Conservation (phyloP, 2,329 filamentous ascomycete species). For the Ophiocordyceps sinensis region DNA sequence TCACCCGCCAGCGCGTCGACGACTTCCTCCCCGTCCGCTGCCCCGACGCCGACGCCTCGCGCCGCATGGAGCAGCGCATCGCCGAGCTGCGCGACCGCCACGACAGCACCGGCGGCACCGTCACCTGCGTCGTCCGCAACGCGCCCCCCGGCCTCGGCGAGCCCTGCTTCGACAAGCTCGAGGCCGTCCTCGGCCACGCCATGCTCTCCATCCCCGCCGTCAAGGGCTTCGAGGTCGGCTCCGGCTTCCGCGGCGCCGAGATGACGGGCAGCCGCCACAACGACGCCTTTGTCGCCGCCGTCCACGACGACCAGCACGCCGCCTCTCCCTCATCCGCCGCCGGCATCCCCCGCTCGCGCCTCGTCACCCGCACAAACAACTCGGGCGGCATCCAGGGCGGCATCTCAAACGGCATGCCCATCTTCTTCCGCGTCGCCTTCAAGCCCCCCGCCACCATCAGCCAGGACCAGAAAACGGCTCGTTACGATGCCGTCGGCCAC, state of each 20-base stretch:
- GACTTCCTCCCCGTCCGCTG: constrained; percentile 75
- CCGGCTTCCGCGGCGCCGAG: constrained; percentile 76
- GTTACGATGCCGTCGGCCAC: constrained; percentile 55
- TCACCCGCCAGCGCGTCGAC: constrained; percentile 69
- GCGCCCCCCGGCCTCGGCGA: constrained; percentile 77
- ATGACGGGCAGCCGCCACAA: constrained; percentile 86
- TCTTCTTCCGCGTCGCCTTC: constrained; percentile 92
- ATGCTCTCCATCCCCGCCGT: constrained; percentile 93
- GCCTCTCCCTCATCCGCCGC: constrained; percentile 27
- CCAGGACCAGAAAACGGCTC: constrained; percentile 70
- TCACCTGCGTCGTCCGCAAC: constrained; percentile 86
- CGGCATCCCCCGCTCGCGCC: constrained; percentile 38
- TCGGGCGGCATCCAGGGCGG: constrained; percentile 90
- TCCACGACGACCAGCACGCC: constrained; percentile 24
- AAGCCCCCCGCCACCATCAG: constrained; percentile 92
- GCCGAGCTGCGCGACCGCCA: constrained; percentile 61
- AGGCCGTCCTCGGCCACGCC: constrained; percentile 79
- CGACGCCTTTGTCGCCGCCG: constrained; percentile 39
- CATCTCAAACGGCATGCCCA: constrained; percentile 81
- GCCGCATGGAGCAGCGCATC: constrained; percentile 67
- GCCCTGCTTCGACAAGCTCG: constrained; percentile 89
- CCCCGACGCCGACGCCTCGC: constrained; percentile 50
- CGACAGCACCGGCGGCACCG: constrained; percentile 88
- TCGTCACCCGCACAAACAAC: constrained; percentile 88
- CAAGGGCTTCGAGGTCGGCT: constrained; percentile 92